Conservation (phyloP, 2,329 filamentous ascomycete genomes). For the Fusarium sp. region DNA sequence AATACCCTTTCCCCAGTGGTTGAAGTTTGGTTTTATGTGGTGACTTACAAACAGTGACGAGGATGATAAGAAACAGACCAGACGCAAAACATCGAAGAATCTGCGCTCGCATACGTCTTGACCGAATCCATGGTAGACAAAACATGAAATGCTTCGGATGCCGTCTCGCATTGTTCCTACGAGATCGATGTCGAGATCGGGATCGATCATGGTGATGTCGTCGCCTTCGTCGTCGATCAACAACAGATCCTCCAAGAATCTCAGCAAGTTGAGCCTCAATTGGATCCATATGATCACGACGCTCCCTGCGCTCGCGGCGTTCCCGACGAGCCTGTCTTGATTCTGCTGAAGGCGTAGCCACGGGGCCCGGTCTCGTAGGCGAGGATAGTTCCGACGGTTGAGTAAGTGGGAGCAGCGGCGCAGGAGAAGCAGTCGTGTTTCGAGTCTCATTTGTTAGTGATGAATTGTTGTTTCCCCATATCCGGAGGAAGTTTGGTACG, state of each 20-base stretch:
- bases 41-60: conserved; percentile 71
- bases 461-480: conserved; percentile 19
- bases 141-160: conserved; percentile 58
- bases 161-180: conserved; percentile 24
- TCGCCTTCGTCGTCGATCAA: conserved; percentile 5
- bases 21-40: neutral
- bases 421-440: conserved; percentile 28
- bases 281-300: conserved; percentile 17
- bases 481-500: conserved; percentile 25
- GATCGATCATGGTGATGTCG: conserved; percentile 15
- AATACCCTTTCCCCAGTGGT: neutral
- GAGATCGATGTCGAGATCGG: conserved; percentile 14
- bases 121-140: conserved; percentile 64
- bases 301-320: conserved; percentile 2
- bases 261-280: conserved; percentile 32
- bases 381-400: conserved; percentile 11
- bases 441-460: conserved; percentile 16
- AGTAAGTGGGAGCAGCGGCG: conserved; percentile 24
- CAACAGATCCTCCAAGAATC: conserved; percentile 21
- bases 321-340: conserved; percentile 15
- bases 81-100: conserved; percentile 70
- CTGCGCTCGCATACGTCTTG: conserved; percentile 61
- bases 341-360: conserved; percentile 17
- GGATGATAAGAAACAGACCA: conserved; percentile 65
- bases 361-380: conserved; percentile 22